These are phyloP conservation scores for Salvia rosmarinus DNA, from an alignment of 257 asterid species.

Conservation along the genomic window DNA sequence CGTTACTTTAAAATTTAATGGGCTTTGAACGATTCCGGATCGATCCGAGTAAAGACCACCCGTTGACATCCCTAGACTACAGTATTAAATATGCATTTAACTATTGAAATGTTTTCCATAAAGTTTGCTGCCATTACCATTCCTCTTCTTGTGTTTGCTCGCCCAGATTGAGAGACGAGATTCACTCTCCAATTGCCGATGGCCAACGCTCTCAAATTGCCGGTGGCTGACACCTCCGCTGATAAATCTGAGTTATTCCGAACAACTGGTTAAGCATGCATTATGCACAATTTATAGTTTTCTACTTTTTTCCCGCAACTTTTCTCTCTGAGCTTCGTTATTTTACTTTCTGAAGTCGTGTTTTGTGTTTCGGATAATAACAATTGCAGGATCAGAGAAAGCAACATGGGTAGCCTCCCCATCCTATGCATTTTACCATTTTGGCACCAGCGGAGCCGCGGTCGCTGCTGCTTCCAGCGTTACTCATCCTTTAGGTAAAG, in stretches of 20 bases:
- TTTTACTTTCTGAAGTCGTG: neutral
- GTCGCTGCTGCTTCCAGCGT: slow-evolving; percentile 88
- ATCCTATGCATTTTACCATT: slow-evolving; percentile 63
- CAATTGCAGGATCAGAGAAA: slow-evolving; percentile 40
- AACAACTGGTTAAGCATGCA: neutral
- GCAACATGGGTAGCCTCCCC: slow-evolving; percentile 57
- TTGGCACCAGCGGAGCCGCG: slow-evolving; percentile 82
- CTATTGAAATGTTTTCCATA: neutral
- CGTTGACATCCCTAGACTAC: too few species aligned
- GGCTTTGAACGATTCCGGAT: too few species aligned
- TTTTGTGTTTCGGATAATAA: slow-evolving; percentile 16
- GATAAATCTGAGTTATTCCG: slow-evolving; percentile 34
- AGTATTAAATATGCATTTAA: neutral
- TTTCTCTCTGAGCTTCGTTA: neutral
- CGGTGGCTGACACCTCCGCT: slow-evolving; percentile 25
- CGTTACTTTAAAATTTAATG: too few species aligned
- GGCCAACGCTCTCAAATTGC: slow-evolving; percentile 37
- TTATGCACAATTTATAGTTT: neutral
- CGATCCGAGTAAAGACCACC: too few species aligned
- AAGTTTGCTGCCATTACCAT: neutral
- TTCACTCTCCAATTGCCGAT: slow-evolving; percentile 25
- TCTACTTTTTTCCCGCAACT: neutral
- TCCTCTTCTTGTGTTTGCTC: neutral
- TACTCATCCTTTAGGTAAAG: slow-evolving; percentile 87
- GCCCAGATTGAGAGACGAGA: neutral